Percentiles rank a stretch among this genome's conserved stretches.
phyloP scores from a whole-genome alignment of 257 asterid genomes.

The Euphrasia confusa region DNA sequence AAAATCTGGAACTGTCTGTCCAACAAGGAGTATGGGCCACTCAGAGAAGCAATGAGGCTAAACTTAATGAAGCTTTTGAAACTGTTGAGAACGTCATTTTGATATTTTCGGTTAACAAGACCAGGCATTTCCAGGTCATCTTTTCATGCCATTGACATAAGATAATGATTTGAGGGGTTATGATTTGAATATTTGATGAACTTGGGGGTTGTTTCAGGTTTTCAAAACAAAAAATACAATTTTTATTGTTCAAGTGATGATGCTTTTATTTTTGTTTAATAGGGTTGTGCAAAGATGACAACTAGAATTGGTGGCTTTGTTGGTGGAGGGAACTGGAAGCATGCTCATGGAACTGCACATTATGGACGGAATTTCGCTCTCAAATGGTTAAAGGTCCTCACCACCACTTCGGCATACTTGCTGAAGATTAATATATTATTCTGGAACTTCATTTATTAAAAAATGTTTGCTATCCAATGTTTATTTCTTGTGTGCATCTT shows the following conservation, averaged over 20 bases:
- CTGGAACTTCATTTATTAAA: constrained; percentile 14
- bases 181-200: constrained; percentile 13
- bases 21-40: constrained; percentile 99
- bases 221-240: neutral
- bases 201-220: constrained; percentile 6
- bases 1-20: constrained; percentile 93
- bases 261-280: constrained; percentile 27
- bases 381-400: constrained; percentile 87
- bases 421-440: constrained; percentile 12
- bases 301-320: constrained; percentile 79
- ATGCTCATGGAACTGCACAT: constrained; percentile 94
- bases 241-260: constrained; percentile 16
- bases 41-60: constrained; percentile 95
- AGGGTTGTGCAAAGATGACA: constrained; percentile 99
- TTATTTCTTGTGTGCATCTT: constrained; percentile 13
- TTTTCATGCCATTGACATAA: constrained; percentile 4
- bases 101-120: constrained; percentile 88
- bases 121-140: constrained; percentile 90
- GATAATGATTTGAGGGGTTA: constrained; percentile 3
- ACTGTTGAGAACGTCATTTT: constrained; percentile 89
- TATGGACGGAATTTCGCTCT: constrained; percentile 91
- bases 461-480: constrained; percentile 17
- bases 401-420: constrained; percentile 18
- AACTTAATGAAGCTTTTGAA: constrained; percentile 96
- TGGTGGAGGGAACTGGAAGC: constrained; percentile 97